These are phyloP conservation scores for Pneumocystis canis DNA, from an alignment of 1,139 yeast genomes.

Conservation along the genomic window DNA sequence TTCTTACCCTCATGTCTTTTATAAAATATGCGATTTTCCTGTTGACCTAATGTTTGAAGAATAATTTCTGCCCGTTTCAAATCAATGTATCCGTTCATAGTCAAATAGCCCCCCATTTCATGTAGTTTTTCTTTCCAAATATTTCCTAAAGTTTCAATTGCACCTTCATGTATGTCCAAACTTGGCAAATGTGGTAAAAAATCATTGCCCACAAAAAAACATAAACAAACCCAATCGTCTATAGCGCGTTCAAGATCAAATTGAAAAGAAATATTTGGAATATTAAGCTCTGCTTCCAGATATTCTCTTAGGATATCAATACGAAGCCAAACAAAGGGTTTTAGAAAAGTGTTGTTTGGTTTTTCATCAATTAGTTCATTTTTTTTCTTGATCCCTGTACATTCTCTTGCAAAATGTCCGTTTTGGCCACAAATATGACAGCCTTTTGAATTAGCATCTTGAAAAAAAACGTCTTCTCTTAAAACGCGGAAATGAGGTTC, in stretches of 20 bases:
- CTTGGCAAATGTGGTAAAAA: slow-evolving; percentile 94
- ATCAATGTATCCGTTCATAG: slow-evolving; percentile 73
- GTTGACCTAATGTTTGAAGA: slow-evolving; percentile 47
- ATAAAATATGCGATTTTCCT: slow-evolving; percentile 70
- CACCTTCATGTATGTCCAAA: slow-evolving; percentile 85
- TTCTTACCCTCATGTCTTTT: slow-evolving; percentile 31
- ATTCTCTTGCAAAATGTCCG: slow-evolving; percentile 17
- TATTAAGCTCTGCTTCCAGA: slow-evolving; percentile 58
- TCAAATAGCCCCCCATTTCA: slow-evolving; percentile 55
- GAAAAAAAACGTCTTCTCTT: slow-evolving; percentile 91
- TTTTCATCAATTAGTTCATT: slow-evolving; percentile 38
- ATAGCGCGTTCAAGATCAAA: slow-evolving; percentile 89
- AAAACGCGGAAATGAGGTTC: slow-evolving; percentile 91
- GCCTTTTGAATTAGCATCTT: slow-evolving; percentile 28
- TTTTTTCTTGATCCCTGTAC: slow-evolving; percentile 17
- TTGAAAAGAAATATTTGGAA: slow-evolving; percentile 54
- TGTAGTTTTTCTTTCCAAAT: slow-evolving; percentile 74
- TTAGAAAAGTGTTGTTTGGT: slow-evolving; percentile 45
- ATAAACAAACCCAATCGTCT: slow-evolving; percentile 98
- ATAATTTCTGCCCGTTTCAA: slow-evolving; percentile 61
- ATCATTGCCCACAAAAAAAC: slow-evolving; percentile 97
- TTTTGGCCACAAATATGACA: slow-evolving; percentile 17
- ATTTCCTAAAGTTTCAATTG: slow-evolving; percentile 64
- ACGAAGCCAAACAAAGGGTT: slow-evolving; percentile 91
- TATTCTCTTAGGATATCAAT: slow-evolving; percentile 79